Evolutionary conservation across 306 rosid species (phyloP).

Genomic region (Crotalaria pallida): DNA sequence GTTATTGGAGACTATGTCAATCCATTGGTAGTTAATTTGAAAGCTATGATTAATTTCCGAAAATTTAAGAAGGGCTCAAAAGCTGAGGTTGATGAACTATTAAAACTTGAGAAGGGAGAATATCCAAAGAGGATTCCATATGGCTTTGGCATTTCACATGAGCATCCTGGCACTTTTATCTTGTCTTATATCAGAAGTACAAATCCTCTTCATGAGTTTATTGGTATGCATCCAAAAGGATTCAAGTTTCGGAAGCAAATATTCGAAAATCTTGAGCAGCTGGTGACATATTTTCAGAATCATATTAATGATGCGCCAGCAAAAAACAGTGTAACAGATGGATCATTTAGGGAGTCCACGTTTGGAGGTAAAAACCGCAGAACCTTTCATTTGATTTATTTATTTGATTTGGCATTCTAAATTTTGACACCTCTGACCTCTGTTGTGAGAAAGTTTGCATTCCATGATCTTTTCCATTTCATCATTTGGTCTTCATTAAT

Average conservation of each 20-base stretch:
- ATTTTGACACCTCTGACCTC: background rate
- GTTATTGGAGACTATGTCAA: conserved; percentile 35
- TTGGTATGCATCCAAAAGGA: conserved; percentile 44
- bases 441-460: background rate
- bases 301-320: conserved; percentile 35
- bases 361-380: conserved; percentile 1
- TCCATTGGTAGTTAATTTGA: conserved; percentile 40
- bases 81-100: conserved; percentile 35
- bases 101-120: conserved; percentile 38
- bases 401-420: background rate
- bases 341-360: background rate
- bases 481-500: background rate
- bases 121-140: conserved; percentile 38
- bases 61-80: conserved; percentile 46
- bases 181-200: conserved; percentile 39
- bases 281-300: conserved; percentile 39
- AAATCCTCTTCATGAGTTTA: conserved; percentile 38
- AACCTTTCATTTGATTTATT: background rate
- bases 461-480: background rate
- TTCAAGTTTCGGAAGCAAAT: conserved; percentile 47
- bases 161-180: conserved; percentile 45
- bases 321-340: background rate
- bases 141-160: conserved; percentile 40
- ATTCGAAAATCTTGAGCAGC: conserved; percentile 30
- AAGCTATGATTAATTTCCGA: conserved; percentile 28